Evolutionary conservation across 441 rosid genomes (phyloP).

Genomic region (Adansonia madagascariensis): DNA sequence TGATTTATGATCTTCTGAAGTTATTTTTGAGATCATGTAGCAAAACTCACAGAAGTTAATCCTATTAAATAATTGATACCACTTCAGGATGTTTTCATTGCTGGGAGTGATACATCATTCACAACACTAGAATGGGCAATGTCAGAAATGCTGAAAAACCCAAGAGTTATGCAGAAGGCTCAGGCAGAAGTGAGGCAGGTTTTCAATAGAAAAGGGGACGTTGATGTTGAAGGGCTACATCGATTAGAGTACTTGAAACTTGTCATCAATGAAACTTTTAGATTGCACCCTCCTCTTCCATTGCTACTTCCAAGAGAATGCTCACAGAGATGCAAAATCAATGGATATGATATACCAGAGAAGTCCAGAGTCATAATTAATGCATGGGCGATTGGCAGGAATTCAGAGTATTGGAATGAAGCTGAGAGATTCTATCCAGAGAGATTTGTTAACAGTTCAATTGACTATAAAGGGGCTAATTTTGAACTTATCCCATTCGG

Average conservation of each 20-base stretch:
- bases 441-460: constrained; percentile 32
- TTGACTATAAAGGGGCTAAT: constrained; percentile 34
- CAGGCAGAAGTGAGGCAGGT: constrained; percentile 37
- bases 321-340: constrained; percentile 19
- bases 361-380: constrained; percentile 29
- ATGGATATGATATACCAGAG: constrained; percentile 31
- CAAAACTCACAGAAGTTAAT: neutral
- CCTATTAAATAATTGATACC: neutral
- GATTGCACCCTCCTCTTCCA: constrained; percentile 42
- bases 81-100: constrained; percentile 32
- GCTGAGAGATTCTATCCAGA: constrained; percentile 39
- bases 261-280: constrained; percentile 44
- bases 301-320: constrained; percentile 40
- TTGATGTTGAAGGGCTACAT: constrained; percentile 22
- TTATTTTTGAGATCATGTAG: neutral
- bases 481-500: constrained; percentile 43
- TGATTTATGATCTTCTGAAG: neutral
- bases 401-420: constrained; percentile 35
- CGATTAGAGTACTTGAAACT: constrained; percentile 34
- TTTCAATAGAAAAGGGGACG: constrained; percentile 19
- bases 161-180: constrained; percentile 31
- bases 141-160: constrained; percentile 34
- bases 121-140: constrained; percentile 40
- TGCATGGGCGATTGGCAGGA: constrained; percentile 47
- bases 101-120: constrained; percentile 39